These are phyloP conservation scores for Chlorella vulgaris DNA, from an alignment of 139 green algal species.

Conservation along the genomic window DNA sequence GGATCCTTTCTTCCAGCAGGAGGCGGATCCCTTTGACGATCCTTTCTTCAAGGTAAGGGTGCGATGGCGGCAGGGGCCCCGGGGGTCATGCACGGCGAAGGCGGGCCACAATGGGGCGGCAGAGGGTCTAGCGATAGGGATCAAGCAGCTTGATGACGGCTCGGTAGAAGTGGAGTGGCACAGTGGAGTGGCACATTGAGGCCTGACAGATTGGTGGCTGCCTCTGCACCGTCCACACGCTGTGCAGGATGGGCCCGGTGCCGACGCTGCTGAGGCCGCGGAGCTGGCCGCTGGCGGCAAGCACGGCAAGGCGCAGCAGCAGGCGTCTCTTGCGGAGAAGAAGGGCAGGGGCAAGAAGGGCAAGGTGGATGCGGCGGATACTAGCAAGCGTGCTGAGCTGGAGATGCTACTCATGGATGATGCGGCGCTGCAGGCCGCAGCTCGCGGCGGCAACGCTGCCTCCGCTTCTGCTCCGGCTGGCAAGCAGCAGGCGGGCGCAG, in stretches of 20 bases:
- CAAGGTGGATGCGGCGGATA: conserved; percentile 29
- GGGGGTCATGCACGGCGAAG: not conserved
- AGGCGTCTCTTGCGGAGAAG: conserved; percentile 20
- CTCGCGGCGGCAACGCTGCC: not conserved
- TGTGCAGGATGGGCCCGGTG: conserved; percentile 30
- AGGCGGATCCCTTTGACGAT: conserved; percentile 79
- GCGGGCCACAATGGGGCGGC: no score
- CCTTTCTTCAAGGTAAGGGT: conserved; percentile 77
- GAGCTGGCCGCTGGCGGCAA: conserved; percentile 4
- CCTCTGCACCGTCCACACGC: no score
- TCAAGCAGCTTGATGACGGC: no score
- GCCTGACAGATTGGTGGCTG: not conserved
- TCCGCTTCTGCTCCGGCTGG: no score
- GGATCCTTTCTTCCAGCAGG: conserved; percentile 58
- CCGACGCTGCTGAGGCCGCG: not conserved
- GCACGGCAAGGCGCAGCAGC: conserved; percentile 20
- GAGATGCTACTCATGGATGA: conserved; percentile 97
- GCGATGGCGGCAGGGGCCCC: not conserved
- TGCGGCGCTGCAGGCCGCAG: conserved; percentile 48
- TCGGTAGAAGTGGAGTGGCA: not conserved
- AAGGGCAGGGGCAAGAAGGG: conserved; percentile 26
- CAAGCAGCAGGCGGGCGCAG: no score
- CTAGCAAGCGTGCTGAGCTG: conserved; percentile 75
- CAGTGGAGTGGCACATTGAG: not conserved
- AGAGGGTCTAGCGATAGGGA: no score